A percentile compares a stretch with the other conserved stretches of the same genome.
phyloP scores from a whole-genome alignment of 305 asterid species.

The Withania somnifera region DNA sequence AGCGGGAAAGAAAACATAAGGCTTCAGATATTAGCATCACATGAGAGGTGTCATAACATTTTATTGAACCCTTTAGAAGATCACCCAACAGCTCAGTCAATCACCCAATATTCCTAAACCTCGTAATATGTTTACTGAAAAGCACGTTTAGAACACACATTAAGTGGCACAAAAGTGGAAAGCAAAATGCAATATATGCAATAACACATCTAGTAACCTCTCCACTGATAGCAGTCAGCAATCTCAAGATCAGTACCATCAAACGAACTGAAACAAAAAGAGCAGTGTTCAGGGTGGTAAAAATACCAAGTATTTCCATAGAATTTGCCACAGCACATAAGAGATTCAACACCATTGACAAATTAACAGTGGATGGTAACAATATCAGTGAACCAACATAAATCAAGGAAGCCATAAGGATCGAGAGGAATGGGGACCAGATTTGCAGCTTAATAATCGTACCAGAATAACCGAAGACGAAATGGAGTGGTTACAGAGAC shows the following conservation, averaged over 20 bases:
- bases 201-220: not conserved
- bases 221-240: not conserved
- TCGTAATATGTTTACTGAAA: not conserved
- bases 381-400: no score
- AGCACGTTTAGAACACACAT: not conserved
- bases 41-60: not conserved
- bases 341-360: no score
- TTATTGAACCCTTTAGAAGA: not conserved
- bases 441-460: no score
- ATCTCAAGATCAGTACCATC: not conserved
- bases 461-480: no score
- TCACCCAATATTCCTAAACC: not conserved
- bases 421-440: no score
- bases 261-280: not conserved
- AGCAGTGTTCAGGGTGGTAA: not conserved
- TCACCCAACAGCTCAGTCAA: not conserved
- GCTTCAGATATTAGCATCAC: not conserved
- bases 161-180: not conserved
- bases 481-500: no score
- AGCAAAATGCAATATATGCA: not conserved
- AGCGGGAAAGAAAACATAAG: not conserved
- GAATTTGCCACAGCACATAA: no score
- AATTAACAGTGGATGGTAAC: no score
- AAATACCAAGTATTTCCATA: no score
- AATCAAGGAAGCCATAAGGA: no score